phyloP scores from a whole-genome alignment of 2,329 filamentous ascomycete genomes.

The Xylariaceae sp. region DNA sequence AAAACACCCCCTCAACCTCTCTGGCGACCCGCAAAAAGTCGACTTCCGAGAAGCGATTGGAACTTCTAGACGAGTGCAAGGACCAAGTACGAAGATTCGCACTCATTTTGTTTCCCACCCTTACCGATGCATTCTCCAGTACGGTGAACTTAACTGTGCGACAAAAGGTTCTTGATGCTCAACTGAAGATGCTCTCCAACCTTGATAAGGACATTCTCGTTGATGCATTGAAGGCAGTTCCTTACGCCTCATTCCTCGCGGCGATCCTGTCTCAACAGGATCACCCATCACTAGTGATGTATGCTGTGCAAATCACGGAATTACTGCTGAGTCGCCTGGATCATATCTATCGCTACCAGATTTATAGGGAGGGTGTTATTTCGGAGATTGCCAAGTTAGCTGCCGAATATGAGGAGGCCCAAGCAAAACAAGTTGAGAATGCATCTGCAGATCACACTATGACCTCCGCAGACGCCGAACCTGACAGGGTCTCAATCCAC shows the following conservation, averaged over 20 bases:
- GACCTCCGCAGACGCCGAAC: conserved; percentile 33
- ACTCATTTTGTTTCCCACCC: conserved; percentile 84
- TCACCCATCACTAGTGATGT: conserved; percentile 78
- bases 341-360: conserved; percentile 87
- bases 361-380: conserved; percentile 95
- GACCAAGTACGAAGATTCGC: conserved; percentile 85
- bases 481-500: conserved; percentile 35
- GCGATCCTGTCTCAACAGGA: conserved; percentile 95
- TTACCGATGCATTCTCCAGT: conserved; percentile 95
- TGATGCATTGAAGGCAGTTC: conserved; percentile 79
- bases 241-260: conserved; percentile 92
- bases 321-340: conserved; percentile 79
- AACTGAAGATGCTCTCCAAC: conserved; percentile 96
- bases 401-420: conserved; percentile 39
- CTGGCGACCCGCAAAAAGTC: conserved; percentile 46
- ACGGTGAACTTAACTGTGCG: conserved; percentile 93
- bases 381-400: conserved; percentile 82
- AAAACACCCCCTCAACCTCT: conserved; percentile 39
- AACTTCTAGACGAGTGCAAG: conserved; percentile 76
- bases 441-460: conserved; percentile 31
- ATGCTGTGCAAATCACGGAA: conserved; percentile 83
- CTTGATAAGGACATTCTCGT: conserved; percentile 79
- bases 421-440: conserved; percentile 29
- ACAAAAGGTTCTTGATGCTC: conserved; percentile 91
- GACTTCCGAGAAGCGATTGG: conserved; percentile 74